These are phyloP conservation scores for Acidiella bohemica DNA, from an alignment of 495 filamentous ascomycete species.

Conservation along the genomic window DNA sequence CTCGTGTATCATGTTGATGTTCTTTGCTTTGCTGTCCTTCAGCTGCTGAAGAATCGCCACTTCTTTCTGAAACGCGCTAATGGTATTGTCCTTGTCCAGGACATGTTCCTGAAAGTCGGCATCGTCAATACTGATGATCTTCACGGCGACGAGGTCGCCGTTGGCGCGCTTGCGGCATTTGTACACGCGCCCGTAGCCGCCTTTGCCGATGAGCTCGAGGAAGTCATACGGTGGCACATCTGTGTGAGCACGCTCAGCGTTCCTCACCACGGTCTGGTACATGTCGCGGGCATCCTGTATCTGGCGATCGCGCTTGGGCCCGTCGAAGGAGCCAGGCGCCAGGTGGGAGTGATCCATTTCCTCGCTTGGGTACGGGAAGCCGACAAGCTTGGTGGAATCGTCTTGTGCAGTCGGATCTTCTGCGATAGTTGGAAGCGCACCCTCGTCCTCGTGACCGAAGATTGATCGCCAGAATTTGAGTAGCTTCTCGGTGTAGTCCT, in stretches of 20 bases:
- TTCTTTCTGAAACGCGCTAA: constrained; percentile 78
- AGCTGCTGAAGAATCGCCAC: constrained; percentile 74
- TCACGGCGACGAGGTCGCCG: constrained; percentile 55
- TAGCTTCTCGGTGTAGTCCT: constrained; percentile 4
- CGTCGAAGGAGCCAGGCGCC: constrained; percentile 12
- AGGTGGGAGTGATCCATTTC: constrained; percentile 16
- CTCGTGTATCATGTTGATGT: constrained; percentile 82
- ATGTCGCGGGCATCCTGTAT: constrained; percentile 94
- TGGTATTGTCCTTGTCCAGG: constrained; percentile 63
- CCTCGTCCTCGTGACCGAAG: neutral
- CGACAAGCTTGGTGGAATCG: neutral
- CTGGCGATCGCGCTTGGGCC: constrained; percentile 46
- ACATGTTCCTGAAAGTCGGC: constrained; percentile 54
- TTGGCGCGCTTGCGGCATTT: constrained; percentile 42
- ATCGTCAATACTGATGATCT: constrained; percentile 90
- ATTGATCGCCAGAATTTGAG: constrained; percentile 3
- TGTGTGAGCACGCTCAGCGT: constrained; percentile 22
- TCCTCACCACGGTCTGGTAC: constrained; percentile 38
- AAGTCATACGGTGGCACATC: constrained; percentile 54
- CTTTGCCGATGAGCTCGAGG: constrained; percentile 84
- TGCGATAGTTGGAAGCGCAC: constrained; percentile 4
- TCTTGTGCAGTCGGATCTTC: constrained; percentile 1
- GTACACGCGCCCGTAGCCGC: constrained; percentile 89
- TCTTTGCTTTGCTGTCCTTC: constrained; percentile 69
- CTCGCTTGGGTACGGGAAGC: neutral